phyloP scores from a whole-genome alignment of 2,329 filamentous ascomycete species.

The Venturia asperata region DNA sequence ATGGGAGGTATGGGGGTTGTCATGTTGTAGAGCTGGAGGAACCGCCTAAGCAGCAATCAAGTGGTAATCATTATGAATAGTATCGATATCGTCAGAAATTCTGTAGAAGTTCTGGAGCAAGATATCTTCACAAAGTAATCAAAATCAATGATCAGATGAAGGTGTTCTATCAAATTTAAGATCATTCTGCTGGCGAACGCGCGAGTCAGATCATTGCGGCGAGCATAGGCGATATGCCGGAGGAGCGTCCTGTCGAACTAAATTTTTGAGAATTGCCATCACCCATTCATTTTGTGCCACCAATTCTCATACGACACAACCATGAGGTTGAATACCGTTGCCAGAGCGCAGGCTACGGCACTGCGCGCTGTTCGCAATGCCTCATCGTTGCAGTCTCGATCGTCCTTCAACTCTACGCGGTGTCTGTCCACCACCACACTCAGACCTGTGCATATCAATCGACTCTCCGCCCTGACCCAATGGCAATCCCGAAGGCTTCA shows the following conservation, averaged over 20 bases:
- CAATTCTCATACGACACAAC: neutral
- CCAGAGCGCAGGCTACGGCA: slow-evolving; percentile 21
- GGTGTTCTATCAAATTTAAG: neutral
- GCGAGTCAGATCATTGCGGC: slow-evolving; percentile 14
- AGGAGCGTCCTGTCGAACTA: slow-evolving; percentile 5
- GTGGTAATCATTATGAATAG: neutral
- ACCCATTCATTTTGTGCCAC: neutral
- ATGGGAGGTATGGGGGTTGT: slow-evolving; percentile 87
- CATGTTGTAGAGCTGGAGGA: slow-evolving; percentile 18
- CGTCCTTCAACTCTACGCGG: slow-evolving; percentile 18
- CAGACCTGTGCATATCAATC: slow-evolving; percentile 8
- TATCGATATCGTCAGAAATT: neutral
- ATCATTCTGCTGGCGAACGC: neutral
- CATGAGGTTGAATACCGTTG: slow-evolving; percentile 22
- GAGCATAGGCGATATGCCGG: neutral
- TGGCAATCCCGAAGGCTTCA: slow-evolving; percentile 25
- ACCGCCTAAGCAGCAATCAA: neutral
- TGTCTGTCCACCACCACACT: slow-evolving; percentile 21
- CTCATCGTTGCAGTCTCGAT: slow-evolving; percentile 18
- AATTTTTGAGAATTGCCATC: slow-evolving; percentile 8
- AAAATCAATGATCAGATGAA: neutral
- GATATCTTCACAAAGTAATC: neutral
- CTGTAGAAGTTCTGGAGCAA: neutral
- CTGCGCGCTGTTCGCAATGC: slow-evolving; percentile 22
- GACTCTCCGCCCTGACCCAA: slow-evolving; percentile 14